Conservation (phyloP, 768 basidiomycete species). For the Psilocybe subaeruginosa region DNA sequence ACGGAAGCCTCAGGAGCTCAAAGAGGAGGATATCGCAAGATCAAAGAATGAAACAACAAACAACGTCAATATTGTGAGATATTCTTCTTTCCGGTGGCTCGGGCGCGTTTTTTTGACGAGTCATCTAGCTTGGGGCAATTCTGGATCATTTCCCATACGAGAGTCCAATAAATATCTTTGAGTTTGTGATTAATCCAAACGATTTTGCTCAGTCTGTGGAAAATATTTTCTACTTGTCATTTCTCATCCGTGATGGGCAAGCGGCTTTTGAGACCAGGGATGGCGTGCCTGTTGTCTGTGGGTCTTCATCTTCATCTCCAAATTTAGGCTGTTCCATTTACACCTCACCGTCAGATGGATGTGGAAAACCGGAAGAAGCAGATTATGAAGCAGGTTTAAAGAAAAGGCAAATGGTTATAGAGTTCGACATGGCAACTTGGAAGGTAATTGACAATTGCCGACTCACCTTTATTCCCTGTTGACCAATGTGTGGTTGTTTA, state of each 20-base stretch:
- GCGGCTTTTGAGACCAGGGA: constrained; percentile 73
- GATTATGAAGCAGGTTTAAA: constrained; percentile 66
- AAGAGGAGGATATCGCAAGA: constrained; percentile 79
- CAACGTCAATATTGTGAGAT: constrained; percentile 73
- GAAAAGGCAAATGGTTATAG: constrained; percentile 87
- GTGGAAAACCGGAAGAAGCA: constrained; percentile 64
- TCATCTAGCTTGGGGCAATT: constrained; percentile 59
- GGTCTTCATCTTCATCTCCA: constrained; percentile 25
- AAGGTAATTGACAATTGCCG: constrained; percentile 50
- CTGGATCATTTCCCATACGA: constrained; percentile 43
- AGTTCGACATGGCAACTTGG: constrained; percentile 92
- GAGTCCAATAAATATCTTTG: constrained; percentile 69
- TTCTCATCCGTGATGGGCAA: constrained; percentile 85
- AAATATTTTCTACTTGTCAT: constrained; percentile 94
- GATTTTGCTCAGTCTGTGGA: constrained; percentile 95
- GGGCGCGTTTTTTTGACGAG: not conserved
- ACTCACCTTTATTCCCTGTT: not conserved
- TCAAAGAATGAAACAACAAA: constrained; percentile 90
- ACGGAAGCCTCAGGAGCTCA: constrained; percentile 77
- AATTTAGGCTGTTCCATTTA: not conserved
- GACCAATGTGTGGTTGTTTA: not conserved
- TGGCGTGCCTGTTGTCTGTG: constrained; percentile 79
- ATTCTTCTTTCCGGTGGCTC: not conserved
- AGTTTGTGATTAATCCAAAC: constrained; percentile 86
- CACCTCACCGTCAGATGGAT: constrained; percentile 48